A percentile compares a stretch with the other conserved stretches of the same genome.
Conservation (phyloP, 2,329 filamentous ascomycete genomes). For the Botrytis paeoniae region DNA sequence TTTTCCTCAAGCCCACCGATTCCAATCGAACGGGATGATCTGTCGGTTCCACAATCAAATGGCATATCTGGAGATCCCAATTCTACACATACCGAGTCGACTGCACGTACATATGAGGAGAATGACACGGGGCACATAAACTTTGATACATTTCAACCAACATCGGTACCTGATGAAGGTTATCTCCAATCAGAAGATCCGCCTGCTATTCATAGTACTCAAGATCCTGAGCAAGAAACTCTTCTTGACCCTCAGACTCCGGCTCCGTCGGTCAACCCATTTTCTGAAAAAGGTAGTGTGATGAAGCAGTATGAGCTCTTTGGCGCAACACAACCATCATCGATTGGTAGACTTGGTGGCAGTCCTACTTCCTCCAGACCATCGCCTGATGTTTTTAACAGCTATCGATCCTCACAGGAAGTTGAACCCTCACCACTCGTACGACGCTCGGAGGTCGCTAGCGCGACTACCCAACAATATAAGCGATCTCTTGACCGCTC, state of each 20-base stretch:
- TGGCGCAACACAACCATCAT: slow-evolving; percentile 36
- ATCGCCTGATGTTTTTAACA: slow-evolving; percentile 33
- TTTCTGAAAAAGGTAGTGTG: slow-evolving; percentile 33
- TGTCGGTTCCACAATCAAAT: not conserved
- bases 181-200: slow-evolving; percentile 29
- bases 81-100: slow-evolving; percentile 30
- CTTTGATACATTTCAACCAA: slow-evolving; percentile 22
- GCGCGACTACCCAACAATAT: slow-evolving; percentile 23
- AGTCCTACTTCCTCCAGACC: slow-evolving; percentile 35
- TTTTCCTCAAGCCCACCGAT: not conserved
- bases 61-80: slow-evolving; percentile 11
- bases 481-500: slow-evolving; percentile 23
- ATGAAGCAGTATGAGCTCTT: slow-evolving; percentile 35
- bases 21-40: not conserved
- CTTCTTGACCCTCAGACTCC: slow-evolving; percentile 34
- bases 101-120: slow-evolving; percentile 32
- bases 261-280: slow-evolving; percentile 35
- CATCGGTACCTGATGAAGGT: slow-evolving; percentile 11
- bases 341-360: slow-evolving; percentile 26
- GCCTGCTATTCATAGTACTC: not conserved
- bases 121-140: slow-evolving; percentile 33
- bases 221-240: not conserved
- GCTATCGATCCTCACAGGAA: slow-evolving; percentile 28
- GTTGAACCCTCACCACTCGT: slow-evolving; percentile 29
- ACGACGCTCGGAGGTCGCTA: slow-evolving; percentile 10